These are phyloP conservation scores for Rhodotorula graminis DNA, from an alignment of 768 basidiomycete genomes.

Conservation along the genomic window DNA sequence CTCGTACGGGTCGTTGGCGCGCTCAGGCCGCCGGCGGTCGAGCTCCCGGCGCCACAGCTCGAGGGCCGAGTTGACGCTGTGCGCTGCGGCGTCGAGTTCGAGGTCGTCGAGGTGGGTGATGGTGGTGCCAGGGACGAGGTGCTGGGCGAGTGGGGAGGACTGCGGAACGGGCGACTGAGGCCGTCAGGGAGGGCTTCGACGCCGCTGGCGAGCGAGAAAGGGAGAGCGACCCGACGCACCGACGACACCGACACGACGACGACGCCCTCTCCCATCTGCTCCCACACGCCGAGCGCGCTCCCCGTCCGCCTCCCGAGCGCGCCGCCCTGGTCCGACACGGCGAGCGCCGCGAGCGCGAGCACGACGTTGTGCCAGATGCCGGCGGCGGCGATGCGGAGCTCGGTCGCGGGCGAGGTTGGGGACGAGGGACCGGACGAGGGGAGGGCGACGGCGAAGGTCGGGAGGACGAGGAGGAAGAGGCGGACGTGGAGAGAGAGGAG, in stretches of 20 bases:
- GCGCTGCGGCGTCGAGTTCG: constrained; percentile 19
- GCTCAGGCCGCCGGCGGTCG: neutral
- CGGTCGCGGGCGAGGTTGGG: neutral
- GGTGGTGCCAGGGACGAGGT: neutral
- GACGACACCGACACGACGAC: neutral
- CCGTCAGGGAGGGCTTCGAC: too few relatives aligned
- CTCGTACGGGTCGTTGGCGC: neutral
- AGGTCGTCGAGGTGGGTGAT: constrained; percentile 32
- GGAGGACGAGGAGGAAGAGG: constrained; percentile 23
- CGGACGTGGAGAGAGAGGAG: constrained; percentile 6
- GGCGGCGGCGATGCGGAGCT: constrained; percentile 10
- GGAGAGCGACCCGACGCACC: neutral
- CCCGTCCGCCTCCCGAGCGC: neutral
- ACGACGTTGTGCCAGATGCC: constrained; percentile 27
- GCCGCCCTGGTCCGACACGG: neutral
- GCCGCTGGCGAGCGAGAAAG: too few relatives aligned
- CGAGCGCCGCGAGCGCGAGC: neutral
- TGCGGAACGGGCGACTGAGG: neutral
- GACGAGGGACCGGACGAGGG: constrained; percentile 8
- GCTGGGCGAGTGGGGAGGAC: neutral
- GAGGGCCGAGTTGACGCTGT: neutral
- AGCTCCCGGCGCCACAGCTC: constrained; percentile 1
- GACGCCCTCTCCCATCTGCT: constrained; percentile 4
- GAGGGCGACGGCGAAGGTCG: constrained; percentile 29
- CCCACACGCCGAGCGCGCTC: neutral